Conservation (phyloP, 306 rosid genomes). For the Rosa rugosa region DNA sequence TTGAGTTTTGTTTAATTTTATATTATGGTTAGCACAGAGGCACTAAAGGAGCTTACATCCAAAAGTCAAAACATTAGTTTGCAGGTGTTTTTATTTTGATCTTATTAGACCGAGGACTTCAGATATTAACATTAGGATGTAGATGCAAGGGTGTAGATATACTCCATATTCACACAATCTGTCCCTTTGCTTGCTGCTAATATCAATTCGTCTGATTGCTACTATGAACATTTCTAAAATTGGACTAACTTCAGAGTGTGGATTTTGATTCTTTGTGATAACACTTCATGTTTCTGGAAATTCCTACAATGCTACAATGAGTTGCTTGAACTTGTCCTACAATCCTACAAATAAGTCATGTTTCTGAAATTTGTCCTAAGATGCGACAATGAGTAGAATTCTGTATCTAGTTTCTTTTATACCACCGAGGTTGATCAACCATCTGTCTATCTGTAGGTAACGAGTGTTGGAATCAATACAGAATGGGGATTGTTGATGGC, state of each 20-base stretch:
- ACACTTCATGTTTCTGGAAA: neutral
- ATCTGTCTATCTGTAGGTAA: conserved; percentile 59
- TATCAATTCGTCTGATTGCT: neutral
- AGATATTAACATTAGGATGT: neutral
- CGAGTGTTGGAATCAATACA: conserved; percentile 95
- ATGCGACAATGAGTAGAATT: neutral
- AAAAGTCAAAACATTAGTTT: neutral
- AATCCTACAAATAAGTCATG: neutral
- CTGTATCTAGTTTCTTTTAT: neutral
- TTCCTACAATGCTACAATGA: neutral
- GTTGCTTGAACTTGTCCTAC: neutral
- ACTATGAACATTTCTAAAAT: neutral
- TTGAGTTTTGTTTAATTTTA: no score
- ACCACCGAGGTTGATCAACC: conserved; percentile 10
- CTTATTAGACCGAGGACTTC: neutral
- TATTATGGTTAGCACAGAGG: neutral
- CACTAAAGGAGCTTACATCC: neutral
- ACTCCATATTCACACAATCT: neutral
- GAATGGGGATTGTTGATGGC: conserved; percentile 99
- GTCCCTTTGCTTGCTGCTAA: neutral
- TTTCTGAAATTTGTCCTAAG: neutral
- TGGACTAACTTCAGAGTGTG: neutral
- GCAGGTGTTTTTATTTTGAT: neutral
- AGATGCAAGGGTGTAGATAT: neutral
- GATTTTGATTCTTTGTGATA: neutral